A percentile compares a stretch with the other conserved stretches of the same genome.
Conservation (phyloP, 495 filamentous ascomycete species). For the Apiosordaria backusii region DNA sequence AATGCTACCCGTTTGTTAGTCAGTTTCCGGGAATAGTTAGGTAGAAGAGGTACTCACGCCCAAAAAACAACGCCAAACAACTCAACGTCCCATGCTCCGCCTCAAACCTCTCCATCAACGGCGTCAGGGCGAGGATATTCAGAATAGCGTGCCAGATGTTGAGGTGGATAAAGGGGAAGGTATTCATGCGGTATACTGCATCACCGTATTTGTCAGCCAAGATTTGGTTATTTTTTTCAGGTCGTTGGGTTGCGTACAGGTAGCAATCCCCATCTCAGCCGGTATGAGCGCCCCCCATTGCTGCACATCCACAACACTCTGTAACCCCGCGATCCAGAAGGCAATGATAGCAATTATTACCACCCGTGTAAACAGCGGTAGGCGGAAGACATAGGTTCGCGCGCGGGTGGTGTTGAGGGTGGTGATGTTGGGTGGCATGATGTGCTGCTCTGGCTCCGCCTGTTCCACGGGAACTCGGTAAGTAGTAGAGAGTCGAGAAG, state of each 20-base stretch:
- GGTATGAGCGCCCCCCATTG: conserved; percentile 78
- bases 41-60: conserved; percentile 60
- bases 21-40: not conserved
- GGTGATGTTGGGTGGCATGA: conserved; percentile 20
- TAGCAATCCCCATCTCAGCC: conserved; percentile 62
- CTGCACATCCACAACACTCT: conserved; percentile 62
- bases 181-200: conserved; percentile 88
- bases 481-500: not conserved
- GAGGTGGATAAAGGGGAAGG: conserved; percentile 83
- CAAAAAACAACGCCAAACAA: conserved; percentile 76
- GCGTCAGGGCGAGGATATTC: conserved; percentile 74
- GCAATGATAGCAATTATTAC: conserved; percentile 62
- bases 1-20: conserved; percentile 52
- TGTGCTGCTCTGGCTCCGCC: not conserved
- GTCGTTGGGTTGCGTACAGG: conserved; percentile 58
- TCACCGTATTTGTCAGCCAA: conserved; percentile 8
- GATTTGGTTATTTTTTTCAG: conserved; percentile 2
- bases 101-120: conserved; percentile 89
- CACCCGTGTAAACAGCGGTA: conserved; percentile 85
- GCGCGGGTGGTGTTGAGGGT: conserved; percentile 42
- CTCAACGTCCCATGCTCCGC: conserved; percentile 89
- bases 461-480: not conserved
- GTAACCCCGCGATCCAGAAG: conserved; percentile 64
- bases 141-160: conserved; percentile 75
- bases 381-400: conserved; percentile 68